Evolutionary conservation across 164 flowering plant species (phyloP).

Genomic region (Tinospora cordifolia): DNA sequence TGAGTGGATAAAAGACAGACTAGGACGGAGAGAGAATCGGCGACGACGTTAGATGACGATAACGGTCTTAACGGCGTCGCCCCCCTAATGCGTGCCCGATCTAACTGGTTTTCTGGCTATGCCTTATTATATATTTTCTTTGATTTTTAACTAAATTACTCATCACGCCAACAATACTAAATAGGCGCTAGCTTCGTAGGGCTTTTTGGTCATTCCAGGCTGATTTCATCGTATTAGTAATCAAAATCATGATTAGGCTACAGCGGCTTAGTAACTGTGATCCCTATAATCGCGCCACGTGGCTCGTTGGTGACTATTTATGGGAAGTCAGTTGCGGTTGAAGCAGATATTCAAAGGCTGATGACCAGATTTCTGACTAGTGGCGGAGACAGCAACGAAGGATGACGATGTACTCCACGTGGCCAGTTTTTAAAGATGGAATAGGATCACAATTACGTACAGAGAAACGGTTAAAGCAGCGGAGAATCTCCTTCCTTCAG

Average conservation of each 20-base stretch:
- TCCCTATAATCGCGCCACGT: not conserved
- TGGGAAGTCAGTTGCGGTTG: not conserved
- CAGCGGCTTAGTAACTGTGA: not conserved
- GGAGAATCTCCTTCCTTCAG: too few species aligned
- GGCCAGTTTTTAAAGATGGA: not conserved
- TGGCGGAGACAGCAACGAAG: not conserved
- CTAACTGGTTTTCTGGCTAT: too few species aligned
- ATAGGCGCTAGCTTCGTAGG: not conserved
- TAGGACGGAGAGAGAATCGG: conserved; percentile 5
- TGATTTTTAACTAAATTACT: not conserved
- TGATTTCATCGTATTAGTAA: not conserved
- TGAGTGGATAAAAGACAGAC: not conserved
- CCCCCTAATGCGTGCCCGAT: not conserved
- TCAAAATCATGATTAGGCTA: too few species aligned
- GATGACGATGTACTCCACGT: not conserved
- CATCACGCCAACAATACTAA: too few species aligned
- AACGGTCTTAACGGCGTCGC: conserved; percentile 8
- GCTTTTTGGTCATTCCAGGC: not conserved
- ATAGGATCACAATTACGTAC: too few species aligned
- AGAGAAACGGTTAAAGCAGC: too few species aligned
- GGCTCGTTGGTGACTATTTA: not conserved
- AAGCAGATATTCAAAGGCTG: not conserved
- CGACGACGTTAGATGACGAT: not conserved
- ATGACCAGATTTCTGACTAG: not conserved
- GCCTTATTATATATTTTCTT: too few species aligned